These are phyloP conservation scores for Raffaelea deltoideospora DNA, from an alignment of 2,329 filamentous ascomycete genomes.

Conservation along the genomic window DNA sequence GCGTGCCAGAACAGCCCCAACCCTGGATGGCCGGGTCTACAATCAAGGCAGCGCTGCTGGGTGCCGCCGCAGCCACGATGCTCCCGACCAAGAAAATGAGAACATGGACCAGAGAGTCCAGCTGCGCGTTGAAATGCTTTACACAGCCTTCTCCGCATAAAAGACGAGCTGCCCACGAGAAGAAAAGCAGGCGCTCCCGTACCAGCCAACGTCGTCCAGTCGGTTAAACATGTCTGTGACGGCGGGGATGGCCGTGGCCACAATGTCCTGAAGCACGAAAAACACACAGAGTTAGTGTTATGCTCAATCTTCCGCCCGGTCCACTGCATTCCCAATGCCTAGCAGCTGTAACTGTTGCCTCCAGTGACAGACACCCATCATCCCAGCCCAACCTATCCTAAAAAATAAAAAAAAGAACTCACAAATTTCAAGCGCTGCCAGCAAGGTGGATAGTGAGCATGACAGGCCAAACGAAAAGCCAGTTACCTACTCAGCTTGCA, in stretches of 20 bases:
- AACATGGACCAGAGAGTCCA: background rate
- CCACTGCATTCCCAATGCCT: too few relatives aligned
- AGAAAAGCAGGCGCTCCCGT: background rate
- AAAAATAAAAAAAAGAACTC: too few relatives aligned
- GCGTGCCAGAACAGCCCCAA: background rate
- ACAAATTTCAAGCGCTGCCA: too few relatives aligned
- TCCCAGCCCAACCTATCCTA: too few relatives aligned
- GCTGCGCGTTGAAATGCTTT: background rate
- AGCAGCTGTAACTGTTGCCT: too few relatives aligned
- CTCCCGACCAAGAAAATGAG: background rate
- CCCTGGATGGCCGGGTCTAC: background rate
- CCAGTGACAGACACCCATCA: too few relatives aligned
- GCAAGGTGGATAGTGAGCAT: too few relatives aligned
- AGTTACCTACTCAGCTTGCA: too few relatives aligned
- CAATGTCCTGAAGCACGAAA: slow-evolving; percentile 1
- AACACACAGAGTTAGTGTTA: too few relatives aligned
- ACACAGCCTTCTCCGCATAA: background rate
- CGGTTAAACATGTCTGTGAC: background rate
- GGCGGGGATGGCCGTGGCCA: slow-evolving; percentile 1
- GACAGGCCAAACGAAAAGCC: too few relatives aligned
- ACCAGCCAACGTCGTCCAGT: background rate
- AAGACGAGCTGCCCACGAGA: background rate
- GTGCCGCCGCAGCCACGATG: background rate
- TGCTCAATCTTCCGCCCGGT: too few relatives aligned
- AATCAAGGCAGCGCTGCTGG: background rate